Base-by-base conservation (phyloP, 2,329 filamentous ascomycete genomes). In the Coniochaeta sp. region DNA sequence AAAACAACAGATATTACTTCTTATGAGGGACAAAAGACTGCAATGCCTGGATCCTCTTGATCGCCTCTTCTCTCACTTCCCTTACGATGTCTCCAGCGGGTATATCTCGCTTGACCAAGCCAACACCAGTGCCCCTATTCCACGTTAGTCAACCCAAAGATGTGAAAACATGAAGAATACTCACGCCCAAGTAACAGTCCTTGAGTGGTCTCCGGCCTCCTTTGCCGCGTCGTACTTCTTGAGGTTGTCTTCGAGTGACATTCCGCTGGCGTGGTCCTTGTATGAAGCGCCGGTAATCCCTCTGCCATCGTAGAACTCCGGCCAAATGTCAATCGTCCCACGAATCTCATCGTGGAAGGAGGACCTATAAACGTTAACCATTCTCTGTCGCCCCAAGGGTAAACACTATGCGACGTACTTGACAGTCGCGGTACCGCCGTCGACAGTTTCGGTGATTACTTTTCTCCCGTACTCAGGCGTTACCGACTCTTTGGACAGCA, bases 351-450 rank as follows among this genome's bases (percentile, higher is more conserved):
- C 73, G 55, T 76, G 68, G 53, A 75, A 72, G 0, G 66, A 61
- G 1, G 72, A 56, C 46, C 60, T 64, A 16, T 16, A 18, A 9
- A 3, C 1, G 52, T 49, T 13, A 31, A 26, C n/a, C 5, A 20
- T 3, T 6, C 8, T 27, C 4, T 9, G 12, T n/a, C 7, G 38
- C 20, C 20, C 13, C 20, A 22, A 4, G 4, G 20, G 9, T 6
- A 20, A 45, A 45, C n/a, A 4, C 32, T 6, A 3, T 28, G 42
- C 20, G 13, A 28, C 57, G 28, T 47, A 76, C 71, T 78, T 78
- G 51, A 74, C 59, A 0, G 75, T 78, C 3, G 69, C 65, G 13
- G 63, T 52, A 5, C 67, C 75, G 3, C 75, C 75, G 53, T 78
- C 75, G 3, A 53, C 60, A 13, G 72, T 64, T 30, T 67, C 58